Evolutionary conservation across 2,329 filamentous ascomycete genomes (phyloP).

Genomic region (Huntiella abstrusa): DNA sequence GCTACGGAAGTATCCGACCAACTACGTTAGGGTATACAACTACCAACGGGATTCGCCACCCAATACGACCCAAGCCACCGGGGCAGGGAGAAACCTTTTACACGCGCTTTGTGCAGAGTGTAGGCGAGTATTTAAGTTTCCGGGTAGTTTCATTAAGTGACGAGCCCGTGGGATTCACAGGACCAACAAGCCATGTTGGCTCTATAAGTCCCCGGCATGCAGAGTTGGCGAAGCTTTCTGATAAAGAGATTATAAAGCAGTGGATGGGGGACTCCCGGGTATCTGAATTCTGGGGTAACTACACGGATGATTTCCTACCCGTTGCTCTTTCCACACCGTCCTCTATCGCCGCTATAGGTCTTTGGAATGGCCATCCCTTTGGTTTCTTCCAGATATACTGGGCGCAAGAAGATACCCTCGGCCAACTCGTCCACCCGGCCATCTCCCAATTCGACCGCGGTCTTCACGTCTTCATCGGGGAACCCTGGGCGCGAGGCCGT

Average conservation of each 20-base stretch:
- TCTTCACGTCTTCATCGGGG: conserved; percentile 73
- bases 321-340: conserved; percentile 47
- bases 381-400: conserved; percentile 98
- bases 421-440: conserved; percentile 41
- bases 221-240: conserved; percentile 27
- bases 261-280: conserved; percentile 87
- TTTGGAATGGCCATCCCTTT: conserved; percentile 90
- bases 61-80: conserved; percentile 70
- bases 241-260: conserved; percentile 46
- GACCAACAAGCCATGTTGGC: conserved; percentile 26
- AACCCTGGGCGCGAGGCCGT: conserved; percentile 76
- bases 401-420: conserved; percentile 80
- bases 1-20: conserved; percentile 33
- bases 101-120: conserved; percentile 63
- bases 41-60: conserved; percentile 65
- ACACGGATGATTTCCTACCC: conserved; percentile 46
- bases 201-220: conserved; percentile 18
- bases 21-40: conserved; percentile 63
- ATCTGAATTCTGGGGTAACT: conserved; percentile 62
- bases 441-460: conserved; percentile 72
- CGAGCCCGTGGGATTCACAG: conserved; percentile 43
- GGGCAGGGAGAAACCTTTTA: conserved; percentile 87
- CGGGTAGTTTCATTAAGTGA: conserved; percentile 57
- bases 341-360: conserved; percentile 77
- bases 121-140: conserved; percentile 74